These are phyloP conservation scores for Cyberlindnera mississippiensis DNA, from an alignment of 805 yeast genomes.

Conservation along the genomic window DNA sequence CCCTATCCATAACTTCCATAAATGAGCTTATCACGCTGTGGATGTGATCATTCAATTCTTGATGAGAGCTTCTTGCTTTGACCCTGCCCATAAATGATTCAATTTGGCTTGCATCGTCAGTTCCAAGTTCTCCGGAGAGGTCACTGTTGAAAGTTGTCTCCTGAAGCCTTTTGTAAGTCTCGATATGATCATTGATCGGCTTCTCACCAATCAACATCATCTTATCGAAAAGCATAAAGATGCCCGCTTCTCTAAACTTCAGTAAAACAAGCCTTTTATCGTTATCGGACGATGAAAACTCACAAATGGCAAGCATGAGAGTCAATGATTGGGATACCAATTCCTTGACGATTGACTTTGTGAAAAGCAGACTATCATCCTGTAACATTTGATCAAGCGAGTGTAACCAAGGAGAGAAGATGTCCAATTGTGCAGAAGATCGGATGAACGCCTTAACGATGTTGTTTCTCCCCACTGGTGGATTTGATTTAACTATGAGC, in stretches of 20 bases:
- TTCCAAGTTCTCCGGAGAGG: conserved; percentile 26
- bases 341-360: conserved; percentile 20
- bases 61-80: conserved; percentile 35
- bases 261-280: conserved; percentile 25
- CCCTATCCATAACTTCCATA: conserved; percentile 44
- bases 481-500: conserved; percentile 24
- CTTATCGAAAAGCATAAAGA: conserved; percentile 30
- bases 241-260: conserved; percentile 37
- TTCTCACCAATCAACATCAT: conserved; percentile 40
- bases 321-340: conserved; percentile 19
- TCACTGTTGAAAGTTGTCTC: conserved; percentile 13
- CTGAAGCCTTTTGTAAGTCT: conserved; percentile 20
- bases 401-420: conserved; percentile 24
- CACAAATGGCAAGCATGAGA: conserved; percentile 23
- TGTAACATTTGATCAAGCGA: conserved; percentile 10
- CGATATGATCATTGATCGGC: conserved; percentile 26
- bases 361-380: conserved; percentile 19
- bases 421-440: conserved; percentile 12
- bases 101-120: conserved; percentile 11
- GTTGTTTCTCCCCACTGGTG: conserved; percentile 29
- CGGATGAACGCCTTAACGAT: conserved; percentile 25
- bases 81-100: conserved; percentile 15
- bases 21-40: conserved; percentile 54
- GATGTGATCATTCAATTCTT: conserved; percentile 60
- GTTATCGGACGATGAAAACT: conserved; percentile 24